These are phyloP conservation scores for Blepharisma japonicum DNA, from an alignment of 73 alveolate genomes.

Conservation along the genomic window DNA sequence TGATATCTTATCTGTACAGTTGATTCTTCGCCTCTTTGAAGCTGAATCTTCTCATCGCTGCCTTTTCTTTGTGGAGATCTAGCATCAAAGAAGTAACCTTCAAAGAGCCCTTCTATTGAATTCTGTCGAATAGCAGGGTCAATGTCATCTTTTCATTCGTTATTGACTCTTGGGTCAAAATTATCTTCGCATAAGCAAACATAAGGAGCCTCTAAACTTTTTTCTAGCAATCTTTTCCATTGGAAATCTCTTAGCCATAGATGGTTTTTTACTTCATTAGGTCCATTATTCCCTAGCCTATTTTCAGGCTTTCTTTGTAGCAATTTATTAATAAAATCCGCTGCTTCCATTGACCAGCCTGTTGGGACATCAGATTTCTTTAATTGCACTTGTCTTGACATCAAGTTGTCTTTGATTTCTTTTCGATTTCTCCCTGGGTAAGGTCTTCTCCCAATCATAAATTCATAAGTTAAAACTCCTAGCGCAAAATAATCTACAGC, in stretches of 20 bases:
- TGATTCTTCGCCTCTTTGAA: no score
- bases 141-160: no score
- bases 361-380: slow-evolving; percentile 78
- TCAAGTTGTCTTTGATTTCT: slow-evolving; percentile 92
- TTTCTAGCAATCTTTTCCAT: slow-evolving; percentile 80
- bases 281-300: slow-evolving; percentile 86
- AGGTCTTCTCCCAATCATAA: slow-evolving; percentile 72
- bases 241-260: slow-evolving; percentile 82
- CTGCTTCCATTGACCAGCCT: slow-evolving; percentile 93
- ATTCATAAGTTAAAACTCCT: slow-evolving; percentile 58
- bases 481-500: slow-evolving; percentile 86
- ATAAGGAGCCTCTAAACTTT: slow-evolving; percentile 77
- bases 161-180: no score
- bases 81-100: no score
- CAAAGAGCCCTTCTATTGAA: no score
- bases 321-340: slow-evolving; percentile 87
- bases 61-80: no score
- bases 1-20: no score
- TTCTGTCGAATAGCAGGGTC: no score
- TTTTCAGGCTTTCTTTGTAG: slow-evolving; percentile 78
- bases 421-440: slow-evolving; percentile 87
- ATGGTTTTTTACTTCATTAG: slow-evolving; percentile 79
- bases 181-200: slow-evolving; percentile 24
- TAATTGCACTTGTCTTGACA: slow-evolving; percentile 77
- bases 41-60: no score